Base-by-base conservation (phyloP, 2,329 filamentous ascomycete species). In the Stagonosporopsis rhizophila region DNA sequence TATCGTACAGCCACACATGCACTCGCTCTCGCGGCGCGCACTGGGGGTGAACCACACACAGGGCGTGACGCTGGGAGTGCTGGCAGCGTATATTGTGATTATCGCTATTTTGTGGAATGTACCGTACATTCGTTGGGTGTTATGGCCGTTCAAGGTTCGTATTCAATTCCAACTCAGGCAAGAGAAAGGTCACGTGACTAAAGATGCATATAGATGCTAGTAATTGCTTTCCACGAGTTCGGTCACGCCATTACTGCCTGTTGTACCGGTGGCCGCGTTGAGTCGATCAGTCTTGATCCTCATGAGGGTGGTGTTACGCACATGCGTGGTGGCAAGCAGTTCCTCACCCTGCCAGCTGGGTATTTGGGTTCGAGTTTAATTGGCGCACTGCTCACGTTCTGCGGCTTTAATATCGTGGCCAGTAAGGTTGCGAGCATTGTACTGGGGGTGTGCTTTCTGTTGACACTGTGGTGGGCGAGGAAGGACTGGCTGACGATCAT, bases 381-480 rank as follows among this genome's bases (percentile, higher is more conserved):
- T 69, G 90, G 90, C 22, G 89, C 89, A 4, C 78, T 93, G 50
- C 81, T 93, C 58, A 92, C 88, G 44, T 92, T 93, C 68, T 90
- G 88, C 71, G 90, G 90, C 20, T 93, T 93, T 76, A 83, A 93
- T 75, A 92, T 92, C 60, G 89, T 91, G 49, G 90, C 90, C 3
- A 89, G 86, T 78, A 93, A 93, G 74, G 75, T 93, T n/a, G 89
- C 89, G 17, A 91, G 87, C 67, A 84, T 93, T 49, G 85, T 87
- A 0, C 79, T 93, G 4, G 90, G 84, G 1, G 87, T 87, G 3
- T 91, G 89, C 71, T 93, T 93, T 68, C 72, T 93, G 60, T 76
- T 93, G n/a, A 92, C 88, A 0, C 77, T 93, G 3, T 93, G 90
- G 90, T 93, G 90, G 90, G 89, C 88, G 2, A 84, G 89, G 61